These are phyloP conservation scores for Ogataea nakhonphanomensis DNA, from an alignment of 805 yeast genomes.

Conservation along the genomic window DNA sequence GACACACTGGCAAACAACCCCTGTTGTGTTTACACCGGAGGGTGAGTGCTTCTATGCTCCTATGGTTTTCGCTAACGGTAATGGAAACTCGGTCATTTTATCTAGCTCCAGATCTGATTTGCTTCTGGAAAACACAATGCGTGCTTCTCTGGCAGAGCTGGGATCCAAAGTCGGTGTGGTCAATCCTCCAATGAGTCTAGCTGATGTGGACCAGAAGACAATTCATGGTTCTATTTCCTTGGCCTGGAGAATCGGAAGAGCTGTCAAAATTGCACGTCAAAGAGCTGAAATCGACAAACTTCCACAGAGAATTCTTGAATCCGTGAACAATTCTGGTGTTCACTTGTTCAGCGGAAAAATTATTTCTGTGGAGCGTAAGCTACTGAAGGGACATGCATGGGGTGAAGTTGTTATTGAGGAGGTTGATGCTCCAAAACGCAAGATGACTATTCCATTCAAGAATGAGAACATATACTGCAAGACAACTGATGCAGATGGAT, in stretches of 20 bases:
- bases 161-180: conserved; percentile 39
- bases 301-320: conserved; percentile 35
- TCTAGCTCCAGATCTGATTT: conserved; percentile 33
- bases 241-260: conserved; percentile 48
- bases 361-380: conserved; percentile 39
- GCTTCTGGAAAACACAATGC: conserved; percentile 36
- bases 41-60: conserved; percentile 20
- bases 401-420: conserved; percentile 39
- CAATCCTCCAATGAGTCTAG: conserved; percentile 27
- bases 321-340: conserved; percentile 35
- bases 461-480: conserved; percentile 43
- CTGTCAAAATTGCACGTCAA: conserved; percentile 38
- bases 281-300: conserved; percentile 35
- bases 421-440: conserved; percentile 13
- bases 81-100: conserved; percentile 38
- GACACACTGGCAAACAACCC: conserved; percentile 39
- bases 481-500: conserved; percentile 18
- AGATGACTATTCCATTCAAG: conserved; percentile 43
- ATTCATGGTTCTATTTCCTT: conserved; percentile 34
- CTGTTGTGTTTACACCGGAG: conserved; percentile 30
- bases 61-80: conserved; percentile 35
- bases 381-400: conserved; percentile 42
- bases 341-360: conserved; percentile 41
- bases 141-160: conserved; percentile 41
- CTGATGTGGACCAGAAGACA: conserved; percentile 17